Base-by-base conservation (phyloP, 1,139 yeast genomes). In the Casaregolazyma suthepensis region DNA sequence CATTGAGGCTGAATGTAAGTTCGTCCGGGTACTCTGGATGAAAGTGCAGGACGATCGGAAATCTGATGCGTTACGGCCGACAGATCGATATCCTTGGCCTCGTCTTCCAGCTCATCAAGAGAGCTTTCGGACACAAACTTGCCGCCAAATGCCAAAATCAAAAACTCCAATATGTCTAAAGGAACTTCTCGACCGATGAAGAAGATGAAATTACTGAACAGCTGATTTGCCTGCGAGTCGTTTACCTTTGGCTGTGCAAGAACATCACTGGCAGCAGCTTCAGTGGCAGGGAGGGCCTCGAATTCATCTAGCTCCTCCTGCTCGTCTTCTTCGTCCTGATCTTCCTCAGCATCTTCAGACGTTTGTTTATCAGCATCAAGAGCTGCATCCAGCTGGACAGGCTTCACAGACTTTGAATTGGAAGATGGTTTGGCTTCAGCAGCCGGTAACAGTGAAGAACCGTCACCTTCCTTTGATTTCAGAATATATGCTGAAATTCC, bases 1-100 rank as follows among this genome's bases (percentile, higher is more conserved):
- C 99, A 94, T 76, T 93, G 99, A 37, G 99, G 99, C 74, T 93
- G 99, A 51, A 91, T 72, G 67, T 94, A 94, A 0, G 96, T 87
- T 75, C 98, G 82, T 51, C 97, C 97, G 56, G 91, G 85, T 45
- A 90, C 89, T 69, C 84, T 88, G 60, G 81, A 78, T 45, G 78
- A 71, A 53, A 93, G 72, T 63, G 83, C 83, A 40, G 98, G 98
- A 71, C 99, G 82, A 72, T 93, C 99, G 59, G 85, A 83, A 62
- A 93, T 86, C 70, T 93, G 98, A 71, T 93, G 99, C 26, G 99
- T 93, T 54, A 93, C 82, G 52, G 78, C 74, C 45, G 81, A 74
- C 56, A 89, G 74, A 66, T 86, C 86, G 59, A 86, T 75, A 15
- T 23, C 38, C 56, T 77, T 78, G 61, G 72, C 72, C 53, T 70